These are phyloP conservation scores for Linanthus parryae DNA, from an alignment of 148 eudicot species.

Conservation along the genomic window DNA sequence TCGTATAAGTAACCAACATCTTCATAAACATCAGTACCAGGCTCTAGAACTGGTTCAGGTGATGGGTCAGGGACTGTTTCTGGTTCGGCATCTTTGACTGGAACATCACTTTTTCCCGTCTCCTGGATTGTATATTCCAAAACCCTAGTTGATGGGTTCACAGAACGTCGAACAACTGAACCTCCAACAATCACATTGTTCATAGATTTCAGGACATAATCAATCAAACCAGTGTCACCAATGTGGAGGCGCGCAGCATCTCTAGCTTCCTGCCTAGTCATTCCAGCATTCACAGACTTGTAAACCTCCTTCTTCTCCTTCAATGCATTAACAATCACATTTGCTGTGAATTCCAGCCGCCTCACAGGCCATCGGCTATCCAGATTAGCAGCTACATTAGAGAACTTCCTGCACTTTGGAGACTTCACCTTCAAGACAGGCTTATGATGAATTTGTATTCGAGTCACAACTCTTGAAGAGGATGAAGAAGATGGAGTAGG, in stretches of 20 bases:
- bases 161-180: constrained; percentile 41
- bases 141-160: constrained; percentile 40
- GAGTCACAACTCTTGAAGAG: constrained; percentile 3
- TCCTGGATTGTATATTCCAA: constrained; percentile 56
- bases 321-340: constrained; percentile 64
- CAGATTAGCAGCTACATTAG: constrained; percentile 46
- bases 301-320: constrained; percentile 37
- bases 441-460: constrained; percentile 2
- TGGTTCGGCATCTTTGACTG: constrained; percentile 6
- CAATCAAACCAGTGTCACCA: constrained; percentile 90
- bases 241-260: constrained; percentile 78
- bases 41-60: background rate
- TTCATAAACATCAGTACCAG: constrained; percentile 34
- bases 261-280: constrained; percentile 86
- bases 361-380: constrained; percentile 79
- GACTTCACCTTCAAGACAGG: constrained; percentile 25
- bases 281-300: constrained; percentile 22
- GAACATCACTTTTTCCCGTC: constrained; percentile 8
- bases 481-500: background rate
- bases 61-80: constrained; percentile 14
- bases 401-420: constrained; percentile 40
- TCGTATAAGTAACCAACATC: constrained; percentile 46
- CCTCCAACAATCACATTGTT: constrained; percentile 65
- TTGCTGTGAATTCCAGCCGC: constrained; percentile 68
- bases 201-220: constrained; percentile 80